Percentiles rank a stretch among this genome's conserved stretches.
Conservation (phyloP, 768 basidiomycete genomes). For the Rhizopogon rudus region DNA sequence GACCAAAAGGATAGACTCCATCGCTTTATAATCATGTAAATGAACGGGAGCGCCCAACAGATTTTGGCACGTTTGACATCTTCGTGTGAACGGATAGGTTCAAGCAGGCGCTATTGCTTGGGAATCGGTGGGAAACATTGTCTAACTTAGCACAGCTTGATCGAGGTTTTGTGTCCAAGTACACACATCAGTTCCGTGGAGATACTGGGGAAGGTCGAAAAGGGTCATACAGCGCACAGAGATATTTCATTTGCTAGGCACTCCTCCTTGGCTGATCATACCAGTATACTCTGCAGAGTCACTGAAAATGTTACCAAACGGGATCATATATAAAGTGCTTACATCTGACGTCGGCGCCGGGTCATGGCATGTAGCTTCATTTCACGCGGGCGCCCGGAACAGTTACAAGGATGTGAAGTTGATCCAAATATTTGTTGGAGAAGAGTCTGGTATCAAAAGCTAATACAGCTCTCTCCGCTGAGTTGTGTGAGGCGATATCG, state of each 20-base stretch:
- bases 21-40: background rate
- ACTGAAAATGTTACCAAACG: background rate
- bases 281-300: background rate
- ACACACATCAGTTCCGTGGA: background rate
- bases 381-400: background rate
- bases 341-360: background rate
- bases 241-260: background rate
- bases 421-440: background rate
- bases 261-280: background rate
- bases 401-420: background rate
- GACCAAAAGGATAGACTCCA: background rate
- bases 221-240: background rate
- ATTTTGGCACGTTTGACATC: background rate
- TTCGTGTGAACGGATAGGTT: background rate
- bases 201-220: background rate
- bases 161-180: background rate
- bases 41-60: too few species aligned
- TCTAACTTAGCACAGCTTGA: background rate
- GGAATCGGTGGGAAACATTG: background rate
- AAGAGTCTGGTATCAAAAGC: background rate
- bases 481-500: too few species aligned
- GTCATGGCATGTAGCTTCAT: background rate
- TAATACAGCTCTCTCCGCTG: too few species aligned
- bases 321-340: background rate
- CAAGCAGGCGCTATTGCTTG: too few species aligned